Evolutionary conservation across 257 asterid genomes (phyloP).

Genomic region (Solanum neorickii): DNA sequence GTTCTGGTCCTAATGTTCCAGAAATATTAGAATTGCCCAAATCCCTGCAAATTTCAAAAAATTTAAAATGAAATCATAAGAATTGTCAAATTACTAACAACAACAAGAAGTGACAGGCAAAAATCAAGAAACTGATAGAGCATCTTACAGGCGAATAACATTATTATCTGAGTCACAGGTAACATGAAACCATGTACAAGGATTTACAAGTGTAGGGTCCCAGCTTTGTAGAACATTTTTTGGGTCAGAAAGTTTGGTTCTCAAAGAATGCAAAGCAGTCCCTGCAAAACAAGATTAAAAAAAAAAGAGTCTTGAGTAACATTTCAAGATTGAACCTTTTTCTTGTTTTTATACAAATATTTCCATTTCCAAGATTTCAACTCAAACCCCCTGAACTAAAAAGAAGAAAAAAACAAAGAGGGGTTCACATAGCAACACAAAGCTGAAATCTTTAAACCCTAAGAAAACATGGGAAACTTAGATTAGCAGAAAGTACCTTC

Average conservation of each 20-base stretch:
- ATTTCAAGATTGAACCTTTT: not conserved
- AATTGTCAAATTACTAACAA: not conserved
- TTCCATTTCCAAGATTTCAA: not conserved
- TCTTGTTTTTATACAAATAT: not conserved
- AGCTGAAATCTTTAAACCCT: not conserved
- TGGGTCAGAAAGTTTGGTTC: conserved; percentile 67
- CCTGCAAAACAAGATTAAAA: conserved; percentile 26
- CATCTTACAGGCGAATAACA: conserved; percentile 79
- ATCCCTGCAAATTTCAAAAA: conserved; percentile 33
- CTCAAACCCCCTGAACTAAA: not conserved
- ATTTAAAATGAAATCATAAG: not conserved
- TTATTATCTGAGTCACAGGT: conserved; percentile 56
- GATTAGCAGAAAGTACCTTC: conserved; percentile 35
- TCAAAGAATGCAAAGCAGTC: conserved; percentile 69
- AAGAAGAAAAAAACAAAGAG: not conserved
- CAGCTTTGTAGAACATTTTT: conserved; percentile 76
- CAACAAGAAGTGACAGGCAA: not conserved
- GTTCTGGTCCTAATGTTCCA: conserved; percentile 78
- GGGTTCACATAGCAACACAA: not conserved
- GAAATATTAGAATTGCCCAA: conserved; percentile 90
- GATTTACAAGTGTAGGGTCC: conserved; percentile 96
- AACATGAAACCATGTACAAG: conserved; percentile 94
- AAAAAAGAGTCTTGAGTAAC: not conserved
- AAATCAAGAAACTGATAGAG: not conserved
- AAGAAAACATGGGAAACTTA: not conserved